phyloP scores from a whole-genome alignment of 257 asterid genomes.

The Gardenia jasminoides region DNA sequence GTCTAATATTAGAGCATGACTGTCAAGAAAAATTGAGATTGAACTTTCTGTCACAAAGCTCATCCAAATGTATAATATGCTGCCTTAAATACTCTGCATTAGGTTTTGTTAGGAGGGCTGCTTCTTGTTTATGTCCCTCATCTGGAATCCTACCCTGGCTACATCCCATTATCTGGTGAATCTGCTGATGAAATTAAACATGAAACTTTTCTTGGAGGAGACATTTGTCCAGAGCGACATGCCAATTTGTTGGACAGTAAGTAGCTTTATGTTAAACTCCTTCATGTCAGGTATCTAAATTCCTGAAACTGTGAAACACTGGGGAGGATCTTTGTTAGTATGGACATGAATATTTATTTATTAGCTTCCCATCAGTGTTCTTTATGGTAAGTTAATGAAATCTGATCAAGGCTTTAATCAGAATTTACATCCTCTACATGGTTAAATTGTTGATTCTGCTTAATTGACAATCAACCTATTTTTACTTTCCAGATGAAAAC shows the following conservation, averaged over 20 bases:
- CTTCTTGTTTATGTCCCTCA: slow-evolving; percentile 64
- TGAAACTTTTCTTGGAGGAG: slow-evolving; percentile 51
- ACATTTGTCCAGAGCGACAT: slow-evolving; percentile 77
- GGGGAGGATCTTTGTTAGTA: background rate
- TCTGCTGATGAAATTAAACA: slow-evolving; percentile 38
- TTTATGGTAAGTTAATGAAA: too few species aligned
- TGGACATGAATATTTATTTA: background rate
- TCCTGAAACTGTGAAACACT: background rate
- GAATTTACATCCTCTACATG: background rate
- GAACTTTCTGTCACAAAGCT: background rate
- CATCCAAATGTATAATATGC: background rate
- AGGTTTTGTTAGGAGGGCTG: slow-evolving; percentile 63
- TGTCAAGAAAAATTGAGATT: background rate
- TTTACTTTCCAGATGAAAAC: background rate
- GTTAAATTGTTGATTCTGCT: background rate
- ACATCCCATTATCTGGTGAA: slow-evolving; percentile 53
- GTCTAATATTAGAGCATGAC: background rate
- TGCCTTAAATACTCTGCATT: slow-evolving; percentile 18
- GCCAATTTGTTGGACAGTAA: slow-evolving; percentile 66
- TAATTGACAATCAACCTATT: background rate
- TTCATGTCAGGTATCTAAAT: background rate
- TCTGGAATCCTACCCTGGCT: slow-evolving; percentile 67
- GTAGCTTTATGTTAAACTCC: slow-evolving; percentile 14
- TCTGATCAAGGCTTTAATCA: background rate
- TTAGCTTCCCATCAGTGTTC: background rate